A percentile compares a stretch with the other conserved stretches of the same genome.
Conservation (phyloP, 2,329 filamentous ascomycete genomes). For the Penicillium sp. region DNA sequence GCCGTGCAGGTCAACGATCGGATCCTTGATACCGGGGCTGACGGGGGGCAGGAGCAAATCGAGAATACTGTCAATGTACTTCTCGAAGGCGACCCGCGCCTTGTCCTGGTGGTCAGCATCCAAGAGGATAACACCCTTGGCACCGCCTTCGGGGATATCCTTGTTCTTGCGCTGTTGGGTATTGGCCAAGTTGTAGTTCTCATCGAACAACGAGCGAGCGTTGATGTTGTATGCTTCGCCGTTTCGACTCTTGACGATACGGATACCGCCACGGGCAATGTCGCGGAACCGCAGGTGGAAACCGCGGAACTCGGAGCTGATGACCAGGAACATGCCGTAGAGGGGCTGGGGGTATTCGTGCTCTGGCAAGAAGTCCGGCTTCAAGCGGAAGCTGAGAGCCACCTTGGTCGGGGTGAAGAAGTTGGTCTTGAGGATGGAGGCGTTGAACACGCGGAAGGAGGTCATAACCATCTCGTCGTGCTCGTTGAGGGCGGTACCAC, state of each 20-base stretch:
- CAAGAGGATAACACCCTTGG: slow-evolving; percentile 94
- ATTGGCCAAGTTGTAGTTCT: slow-evolving; percentile 97
- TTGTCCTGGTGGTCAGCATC: slow-evolving; percentile 94
- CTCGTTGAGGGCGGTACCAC: slow-evolving; percentile 80
- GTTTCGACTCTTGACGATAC: slow-evolving; percentile 96
- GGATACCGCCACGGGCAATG: slow-evolving; percentile 93
- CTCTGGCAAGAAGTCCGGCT: slow-evolving; percentile 74
- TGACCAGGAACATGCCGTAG: slow-evolving; percentile 98
- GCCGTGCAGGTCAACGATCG: slow-evolving; percentile 90
- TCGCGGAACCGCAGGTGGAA: slow-evolving; percentile 98
- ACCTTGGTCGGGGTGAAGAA: slow-evolving; percentile 98
- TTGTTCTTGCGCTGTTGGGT: slow-evolving; percentile 99
- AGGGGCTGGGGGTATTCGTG: slow-evolving; percentile 91
- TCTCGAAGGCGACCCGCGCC: slow-evolving; percentile 89
- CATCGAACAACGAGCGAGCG: slow-evolving; percentile 91
- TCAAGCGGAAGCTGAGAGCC: slow-evolving; percentile 90
- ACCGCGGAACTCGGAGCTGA: slow-evolving; percentile 91
- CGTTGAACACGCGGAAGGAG: slow-evolving; percentile 94
- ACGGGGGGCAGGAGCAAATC: slow-evolving; percentile 86
- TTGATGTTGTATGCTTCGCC: slow-evolving; percentile 96
- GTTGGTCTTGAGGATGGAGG: slow-evolving; percentile 91
- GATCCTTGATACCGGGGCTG: slow-evolving; percentile 97
- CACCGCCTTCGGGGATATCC: slow-evolving; percentile 96
- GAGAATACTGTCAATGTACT: slow-evolving; percentile 98
- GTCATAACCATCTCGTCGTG: slow-evolving; percentile 98